Conservation (phyloP, 208 protist genomes). For the Entamoeba invadens region DNA sequence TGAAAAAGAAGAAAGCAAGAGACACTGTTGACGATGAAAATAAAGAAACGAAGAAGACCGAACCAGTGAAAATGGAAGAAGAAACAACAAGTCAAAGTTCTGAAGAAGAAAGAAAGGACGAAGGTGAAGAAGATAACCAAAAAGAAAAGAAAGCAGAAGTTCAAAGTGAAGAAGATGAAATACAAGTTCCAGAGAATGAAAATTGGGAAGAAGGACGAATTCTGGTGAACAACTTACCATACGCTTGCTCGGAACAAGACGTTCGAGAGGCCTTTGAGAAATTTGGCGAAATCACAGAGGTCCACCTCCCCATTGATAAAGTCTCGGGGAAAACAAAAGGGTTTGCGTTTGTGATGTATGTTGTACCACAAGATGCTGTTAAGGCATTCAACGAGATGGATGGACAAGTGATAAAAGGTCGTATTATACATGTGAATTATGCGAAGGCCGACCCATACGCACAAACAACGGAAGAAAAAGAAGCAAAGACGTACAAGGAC, state of each 20-base stretch:
- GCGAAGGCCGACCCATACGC: constrained; percentile 30
- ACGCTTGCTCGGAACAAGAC: constrained; percentile 70
- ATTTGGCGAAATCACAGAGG: constrained; percentile 44
- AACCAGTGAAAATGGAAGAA: not conserved
- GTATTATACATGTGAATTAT: constrained; percentile 51
- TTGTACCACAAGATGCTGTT: constrained; percentile 57
- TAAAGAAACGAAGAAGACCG: not conserved
- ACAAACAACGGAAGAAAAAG: constrained; percentile 15
- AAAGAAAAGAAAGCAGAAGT: not conserved
- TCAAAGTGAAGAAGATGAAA: constrained; percentile 1
- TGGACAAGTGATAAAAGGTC: constrained; percentile 55
- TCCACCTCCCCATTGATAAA: constrained; percentile 73
- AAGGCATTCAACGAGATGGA: constrained; percentile 52
- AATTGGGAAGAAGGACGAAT: constrained; percentile 62
- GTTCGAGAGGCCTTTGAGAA: constrained; percentile 50
- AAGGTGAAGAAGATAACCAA: not conserved
- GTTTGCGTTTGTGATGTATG: constrained; percentile 67
- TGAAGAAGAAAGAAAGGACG: too few relatives aligned
- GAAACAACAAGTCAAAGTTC: not conserved
- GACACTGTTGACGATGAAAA: not conserved
- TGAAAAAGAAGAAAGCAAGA: not conserved
- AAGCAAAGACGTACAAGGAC: not conserved
- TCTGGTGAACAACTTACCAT: constrained; percentile 77
- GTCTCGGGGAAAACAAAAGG: constrained; percentile 69
- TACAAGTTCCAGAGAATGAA: constrained; percentile 43